Conservation (phyloP, 2,329 filamentous ascomycete genomes). For the Blastomyces percursus region DNA sequence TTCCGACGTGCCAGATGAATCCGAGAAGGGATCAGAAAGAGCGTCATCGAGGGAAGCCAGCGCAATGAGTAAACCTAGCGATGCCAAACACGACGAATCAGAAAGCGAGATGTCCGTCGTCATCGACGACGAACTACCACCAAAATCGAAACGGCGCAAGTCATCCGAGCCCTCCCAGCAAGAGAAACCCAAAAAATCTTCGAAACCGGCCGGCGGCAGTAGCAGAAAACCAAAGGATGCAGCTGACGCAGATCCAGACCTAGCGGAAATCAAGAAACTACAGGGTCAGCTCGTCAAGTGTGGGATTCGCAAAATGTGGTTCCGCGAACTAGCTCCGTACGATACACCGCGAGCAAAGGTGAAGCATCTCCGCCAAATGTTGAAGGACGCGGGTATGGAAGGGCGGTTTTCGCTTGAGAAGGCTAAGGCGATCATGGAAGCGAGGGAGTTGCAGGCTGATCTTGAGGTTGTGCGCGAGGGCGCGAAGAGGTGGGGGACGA, state of each 20-base stretch:
- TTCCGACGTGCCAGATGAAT: slow-evolving; percentile 9
- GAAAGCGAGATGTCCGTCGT: slow-evolving; percentile 62
- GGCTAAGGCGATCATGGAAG: slow-evolving; percentile 77
- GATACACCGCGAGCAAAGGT: slow-evolving; percentile 70
- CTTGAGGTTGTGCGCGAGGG: slow-evolving; percentile 76
- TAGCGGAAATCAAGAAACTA: slow-evolving; percentile 74
- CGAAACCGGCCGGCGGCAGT: slow-evolving; percentile 15
- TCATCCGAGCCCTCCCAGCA: neutral
- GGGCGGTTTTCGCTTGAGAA: slow-evolving; percentile 78
- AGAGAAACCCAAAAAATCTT: slow-evolving; percentile 18
- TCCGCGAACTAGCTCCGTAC: slow-evolving; percentile 66
- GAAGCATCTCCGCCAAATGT: slow-evolving; percentile 63
- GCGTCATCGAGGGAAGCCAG: slow-evolving; percentile 6
- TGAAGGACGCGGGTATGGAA: slow-evolving; percentile 74
- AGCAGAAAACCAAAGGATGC: slow-evolving; percentile 34
- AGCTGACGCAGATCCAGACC: slow-evolving; percentile 48
- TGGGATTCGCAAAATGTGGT: slow-evolving; percentile 86
- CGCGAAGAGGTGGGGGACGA: slow-evolving; percentile 63
- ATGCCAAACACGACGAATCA: slow-evolving; percentile 38
- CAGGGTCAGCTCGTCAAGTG: slow-evolving; percentile 83
- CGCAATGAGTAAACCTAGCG: slow-evolving; percentile 27
- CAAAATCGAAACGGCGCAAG: slow-evolving; percentile 15
- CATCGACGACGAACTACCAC: slow-evolving; percentile 60
- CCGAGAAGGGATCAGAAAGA: slow-evolving; percentile 10
- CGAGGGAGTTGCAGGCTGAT: slow-evolving; percentile 71